Evolutionary conservation across 129 eudicot species (phyloP).

Genomic region (Flaveria sonorensis): DNA sequence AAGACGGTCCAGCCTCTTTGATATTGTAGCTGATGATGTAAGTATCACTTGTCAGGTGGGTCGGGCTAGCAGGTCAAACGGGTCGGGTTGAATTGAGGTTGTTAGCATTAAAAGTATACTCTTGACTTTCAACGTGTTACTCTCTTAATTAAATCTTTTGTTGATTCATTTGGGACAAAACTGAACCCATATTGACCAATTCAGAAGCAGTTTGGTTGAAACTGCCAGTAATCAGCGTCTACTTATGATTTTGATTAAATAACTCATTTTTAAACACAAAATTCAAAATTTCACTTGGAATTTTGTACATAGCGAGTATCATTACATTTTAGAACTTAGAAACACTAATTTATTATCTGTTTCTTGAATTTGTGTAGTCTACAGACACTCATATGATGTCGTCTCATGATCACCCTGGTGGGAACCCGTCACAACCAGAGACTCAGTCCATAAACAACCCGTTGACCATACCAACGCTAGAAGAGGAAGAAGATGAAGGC

Average conservation of each 20-base stretch:
- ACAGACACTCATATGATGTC: slow-evolving; percentile 52
- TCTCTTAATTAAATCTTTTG: background rate
- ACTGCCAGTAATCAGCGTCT: background rate
- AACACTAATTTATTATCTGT: background rate
- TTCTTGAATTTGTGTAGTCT: slow-evolving; percentile 38
- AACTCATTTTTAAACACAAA: background rate
- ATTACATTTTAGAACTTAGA: too few relatives aligned
- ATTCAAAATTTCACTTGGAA: background rate
- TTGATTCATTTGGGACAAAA: background rate
- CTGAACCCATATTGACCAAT: background rate
- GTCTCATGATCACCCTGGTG: slow-evolving; percentile 27
- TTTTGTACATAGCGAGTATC: background rate
- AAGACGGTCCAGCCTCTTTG: slow-evolving; percentile 91
- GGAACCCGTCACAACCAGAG: slow-evolving; percentile 54
- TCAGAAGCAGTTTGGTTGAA: background rate
- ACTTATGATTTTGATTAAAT: background rate
- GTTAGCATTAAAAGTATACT: background rate
- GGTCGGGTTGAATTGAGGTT: background rate
- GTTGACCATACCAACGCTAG: slow-evolving; percentile 52
- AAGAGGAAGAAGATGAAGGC: slow-evolving; percentile 58
- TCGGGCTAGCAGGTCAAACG: slow-evolving; percentile 5
- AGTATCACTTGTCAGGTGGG: slow-evolving; percentile 29
- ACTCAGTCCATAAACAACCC: slow-evolving; percentile 46
- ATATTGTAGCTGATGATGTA: slow-evolving; percentile 85
- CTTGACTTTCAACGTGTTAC: background rate